These are phyloP conservation scores for Cairneyella variabilis DNA, from an alignment of 495 filamentous ascomycete genomes.

Conservation along the genomic window DNA sequence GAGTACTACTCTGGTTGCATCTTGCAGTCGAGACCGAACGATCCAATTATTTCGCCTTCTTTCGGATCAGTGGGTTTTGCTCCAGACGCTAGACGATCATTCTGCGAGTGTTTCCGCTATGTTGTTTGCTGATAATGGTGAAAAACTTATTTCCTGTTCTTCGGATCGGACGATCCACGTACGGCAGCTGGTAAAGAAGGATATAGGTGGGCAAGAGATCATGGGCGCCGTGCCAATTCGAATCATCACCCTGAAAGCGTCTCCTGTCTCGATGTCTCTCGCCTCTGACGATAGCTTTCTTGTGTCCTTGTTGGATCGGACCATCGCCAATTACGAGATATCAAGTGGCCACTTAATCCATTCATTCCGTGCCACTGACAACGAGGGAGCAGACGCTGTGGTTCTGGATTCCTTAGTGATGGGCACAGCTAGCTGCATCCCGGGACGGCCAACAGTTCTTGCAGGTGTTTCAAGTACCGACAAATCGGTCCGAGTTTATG, in stretches of 20 bases:
- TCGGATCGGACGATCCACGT: slow-evolving; percentile 81
- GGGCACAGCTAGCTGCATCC: slow-evolving; percentile 36
- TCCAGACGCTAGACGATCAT: slow-evolving; percentile 78
- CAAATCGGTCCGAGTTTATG: slow-evolving; percentile 90
- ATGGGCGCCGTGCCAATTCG: slow-evolving; percentile 72
- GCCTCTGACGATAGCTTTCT: slow-evolving; percentile 57
- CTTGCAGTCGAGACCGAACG: slow-evolving; percentile 81
- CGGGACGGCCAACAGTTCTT: slow-evolving; percentile 49
- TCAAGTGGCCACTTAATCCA: slow-evolving; percentile 63
- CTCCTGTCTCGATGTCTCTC: slow-evolving; percentile 77
- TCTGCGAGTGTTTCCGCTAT: slow-evolving; percentile 64
- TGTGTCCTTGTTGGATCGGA: slow-evolving; percentile 80
- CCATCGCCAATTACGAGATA: slow-evolving; percentile 72
- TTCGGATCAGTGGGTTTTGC: slow-evolving; percentile 49
- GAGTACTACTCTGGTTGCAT: slow-evolving; percentile 61
- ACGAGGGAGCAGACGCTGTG: slow-evolving; percentile 73
- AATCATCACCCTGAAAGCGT: slow-evolving; percentile 77
- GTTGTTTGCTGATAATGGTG: slow-evolving; percentile 57
- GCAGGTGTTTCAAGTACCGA: slow-evolving; percentile 86
- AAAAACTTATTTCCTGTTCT: slow-evolving; percentile 79
- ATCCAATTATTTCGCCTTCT: slow-evolving; percentile 76
- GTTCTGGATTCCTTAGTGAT: slow-evolving; percentile 73
- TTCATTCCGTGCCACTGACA: slow-evolving; percentile 78
- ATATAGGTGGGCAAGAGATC: slow-evolving; percentile 56
- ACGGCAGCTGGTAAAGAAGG: slow-evolving; percentile 70